phyloP scores from a whole-genome alignment of 2,329 filamentous ascomycete species.

The Spiromastix sp. region DNA sequence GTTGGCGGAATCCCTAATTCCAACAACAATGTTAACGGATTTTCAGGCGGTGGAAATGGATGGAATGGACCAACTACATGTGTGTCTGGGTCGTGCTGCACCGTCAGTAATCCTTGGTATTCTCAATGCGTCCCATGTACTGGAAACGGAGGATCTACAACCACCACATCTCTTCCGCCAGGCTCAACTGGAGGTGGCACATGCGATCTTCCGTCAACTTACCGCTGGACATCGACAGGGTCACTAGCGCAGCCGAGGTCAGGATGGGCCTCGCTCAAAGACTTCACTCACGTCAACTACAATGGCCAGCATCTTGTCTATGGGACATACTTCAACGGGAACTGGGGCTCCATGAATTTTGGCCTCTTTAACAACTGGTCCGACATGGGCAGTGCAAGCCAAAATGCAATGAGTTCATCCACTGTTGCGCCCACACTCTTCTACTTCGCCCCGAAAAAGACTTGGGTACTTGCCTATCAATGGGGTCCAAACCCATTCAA shows the following conservation, averaged over 20 bases:
- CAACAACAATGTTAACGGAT: not conserved
- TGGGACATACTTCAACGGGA: conserved; percentile 37
- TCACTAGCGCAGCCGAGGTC: conserved; percentile 42
- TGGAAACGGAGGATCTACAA: not conserved
- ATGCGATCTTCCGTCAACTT: conserved; percentile 46
- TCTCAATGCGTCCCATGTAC: not conserved
- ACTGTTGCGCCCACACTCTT: conserved; percentile 54
- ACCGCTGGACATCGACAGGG: conserved; percentile 45
- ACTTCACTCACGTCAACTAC: conserved; percentile 48
- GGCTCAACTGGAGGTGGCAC: conserved; percentile 1
- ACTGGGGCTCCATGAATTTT: conserved; percentile 51
- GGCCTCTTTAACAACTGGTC: conserved; percentile 44
- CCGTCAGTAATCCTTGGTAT: not conserved
- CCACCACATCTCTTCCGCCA: not conserved
- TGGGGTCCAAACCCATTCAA: conserved; percentile 52
- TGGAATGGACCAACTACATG: not conserved
- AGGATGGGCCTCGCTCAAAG: conserved; percentile 51
- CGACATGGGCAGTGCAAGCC: conserved; percentile 40
- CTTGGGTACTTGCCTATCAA: conserved; percentile 58
- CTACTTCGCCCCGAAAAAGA: conserved; percentile 49
- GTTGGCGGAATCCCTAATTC: not conserved
- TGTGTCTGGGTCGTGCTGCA: not conserved
- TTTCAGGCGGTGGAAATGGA: not conserved
- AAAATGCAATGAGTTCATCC: conserved; percentile 39
- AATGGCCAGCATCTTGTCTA: conserved; percentile 54